Evolutionary conservation across 768 basidiomycete species (phyloP), one percentile per base, ranked within the genome.

Genomic region (Mycena pura): DNA sequence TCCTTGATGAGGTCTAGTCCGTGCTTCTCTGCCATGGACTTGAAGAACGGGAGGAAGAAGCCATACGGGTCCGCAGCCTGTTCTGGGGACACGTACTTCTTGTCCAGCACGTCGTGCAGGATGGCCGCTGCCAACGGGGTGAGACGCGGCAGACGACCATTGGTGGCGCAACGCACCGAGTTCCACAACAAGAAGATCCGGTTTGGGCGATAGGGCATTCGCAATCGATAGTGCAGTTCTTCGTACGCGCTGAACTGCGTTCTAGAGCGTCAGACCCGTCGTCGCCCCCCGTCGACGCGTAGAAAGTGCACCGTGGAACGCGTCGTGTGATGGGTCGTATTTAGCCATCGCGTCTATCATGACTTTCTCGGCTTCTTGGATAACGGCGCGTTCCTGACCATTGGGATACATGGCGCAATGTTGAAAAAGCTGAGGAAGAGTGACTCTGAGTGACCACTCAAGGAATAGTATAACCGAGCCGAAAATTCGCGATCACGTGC

Each of bases 271-370:
- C 25, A 31, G 29, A 17, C 36, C 11, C 8, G 41, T 10, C 21
- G 21, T 32, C n/a, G 9, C 5, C 55, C 39, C 44, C 61, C 31
- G 36, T 44, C 53, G 34, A 59, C 49, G 69, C 57, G 41, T 31
- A 28, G n/a, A 32, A 17, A 13, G n/a, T 36, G 39, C 32, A 91
- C 91, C 91, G 69, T 94, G 92, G 62, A 84, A 87, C 50, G 80
- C 82, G 72, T 94, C 92, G 69, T 93, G 92, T 28, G 91, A 92
- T 5, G 91, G 86, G 69, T 92, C 92, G 69, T 91, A 92, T 63
- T 84, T 78, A 3, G 85, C 82, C 92, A 93, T 93, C 1, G 84
- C 84, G 44, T 88, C 79, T 41, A 80, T 66, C 91, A 92, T 92
- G 45, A 91, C 79, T 63, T 81, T 79, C 69, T 92, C 88, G 1